Evolutionary conservation across 495 filamentous ascomycete genomes (phyloP).

Genomic region (Penicillium arizonense): DNA sequence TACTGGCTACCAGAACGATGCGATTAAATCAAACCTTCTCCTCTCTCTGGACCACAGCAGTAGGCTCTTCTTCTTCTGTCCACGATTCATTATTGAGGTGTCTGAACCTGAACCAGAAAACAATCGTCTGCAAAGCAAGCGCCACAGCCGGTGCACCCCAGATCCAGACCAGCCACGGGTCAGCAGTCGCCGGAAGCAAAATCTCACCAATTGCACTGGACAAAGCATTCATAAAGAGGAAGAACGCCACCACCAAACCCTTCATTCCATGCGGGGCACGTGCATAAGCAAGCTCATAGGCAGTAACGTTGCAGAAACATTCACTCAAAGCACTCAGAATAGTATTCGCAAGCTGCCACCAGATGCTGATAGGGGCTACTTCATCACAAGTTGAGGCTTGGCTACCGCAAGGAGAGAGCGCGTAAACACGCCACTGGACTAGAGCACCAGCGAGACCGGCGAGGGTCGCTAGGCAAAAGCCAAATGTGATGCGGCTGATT

Average conservation of each 20-base stretch:
- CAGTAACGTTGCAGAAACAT: slow-evolving; percentile 65
- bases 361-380: slow-evolving; percentile 52
- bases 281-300: slow-evolving; percentile 71
- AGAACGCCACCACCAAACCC: slow-evolving; percentile 66
- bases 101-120: slow-evolving; percentile 49
- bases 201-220: slow-evolving; percentile 52
- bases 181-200: slow-evolving; percentile 58
- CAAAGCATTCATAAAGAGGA: slow-evolving; percentile 56
- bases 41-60: too few relatives aligned
- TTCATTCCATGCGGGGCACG: slow-evolving; percentile 69
- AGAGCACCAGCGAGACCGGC: slow-evolving; percentile 59
- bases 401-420: slow-evolving; percentile 49
- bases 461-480: slow-evolving; percentile 57
- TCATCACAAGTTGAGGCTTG: slow-evolving; percentile 47
- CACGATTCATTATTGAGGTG: slow-evolving; percentile 39
- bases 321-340: slow-evolving; percentile 63
- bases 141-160: slow-evolving; percentile 53
- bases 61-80: neutral
- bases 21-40: too few relatives aligned
- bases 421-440: slow-evolving; percentile 66
- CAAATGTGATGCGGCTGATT: slow-evolving; percentile 65
- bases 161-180: slow-evolving; percentile 59
- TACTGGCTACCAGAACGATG: too few relatives aligned
- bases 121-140: slow-evolving; percentile 43
- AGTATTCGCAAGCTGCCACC: slow-evolving; percentile 50